Evolutionary conservation across 108 stramenopile species (phyloP), one percentile per base, ranked within the genome.

Genomic region (Aurantiochytrium sp.): DNA sequence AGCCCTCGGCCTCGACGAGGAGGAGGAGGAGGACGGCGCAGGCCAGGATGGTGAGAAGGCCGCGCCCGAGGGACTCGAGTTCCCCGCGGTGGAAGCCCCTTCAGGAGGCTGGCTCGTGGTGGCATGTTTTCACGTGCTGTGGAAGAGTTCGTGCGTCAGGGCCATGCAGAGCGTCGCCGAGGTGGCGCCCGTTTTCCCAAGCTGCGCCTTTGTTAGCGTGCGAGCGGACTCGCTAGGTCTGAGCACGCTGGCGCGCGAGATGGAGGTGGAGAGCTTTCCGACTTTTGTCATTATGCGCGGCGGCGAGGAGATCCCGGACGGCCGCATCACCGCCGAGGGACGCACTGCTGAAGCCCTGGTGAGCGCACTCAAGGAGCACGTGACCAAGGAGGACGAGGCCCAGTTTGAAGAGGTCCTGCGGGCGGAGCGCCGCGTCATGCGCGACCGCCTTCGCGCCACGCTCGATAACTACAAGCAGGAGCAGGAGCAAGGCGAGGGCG

Each of bases 51-150:
- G 32, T 10, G 19, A 30, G 27, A 34, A 34, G 1, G 73, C 36
- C 27, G 17, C 1, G 27, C 17, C 21, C 8, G 85, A 53, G 8
- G 85, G 54, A 10, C 8, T 30, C 31, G 54, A 21, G 53, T 54
- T 86, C 21, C 52, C 50, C 6, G 24, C 50, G 15, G 85, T 54
- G 6, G 55, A 86, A 4, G 55, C 89, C 12, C 89, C 89, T 59
- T 8, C 85, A 15, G 69, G 55, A 10, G 89, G 89, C 59, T 89
- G 89, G 89, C 89, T 89, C 6, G 89, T 89, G 24, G 86, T 89
- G 36, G 89, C 89, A 2, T 53, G 39, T 21, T 89, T 89, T 50
- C 89, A 89, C 32, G 85, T 85, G 19, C 85, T 86, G 12, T 89
- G 89, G 89, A 85, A 30, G 22, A 1, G 5, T 6, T 27, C 54